phyloP scores from a whole-genome alignment of 805 yeast genomes.

The Nakazawaea sp. region DNA sequence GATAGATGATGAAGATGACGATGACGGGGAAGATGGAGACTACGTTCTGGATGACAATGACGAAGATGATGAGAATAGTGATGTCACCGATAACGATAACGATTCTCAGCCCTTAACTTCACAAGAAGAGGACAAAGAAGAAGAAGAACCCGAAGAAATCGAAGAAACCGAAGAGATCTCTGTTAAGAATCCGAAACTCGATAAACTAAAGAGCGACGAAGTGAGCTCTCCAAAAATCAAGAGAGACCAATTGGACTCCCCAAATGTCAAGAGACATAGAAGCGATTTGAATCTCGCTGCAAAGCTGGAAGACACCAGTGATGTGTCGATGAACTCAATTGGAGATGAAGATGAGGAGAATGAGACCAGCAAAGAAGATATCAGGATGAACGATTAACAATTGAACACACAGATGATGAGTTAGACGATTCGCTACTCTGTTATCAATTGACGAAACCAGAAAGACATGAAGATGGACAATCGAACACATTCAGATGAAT shows the following conservation, averaged over 20 bases:
- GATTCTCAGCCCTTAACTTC: background rate
- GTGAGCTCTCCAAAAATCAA: conserved; percentile 4
- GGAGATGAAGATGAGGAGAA: conserved; percentile 3
- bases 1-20: conserved; percentile 20
- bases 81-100: conserved; percentile 12
- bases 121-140: background rate
- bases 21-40: conserved; percentile 12
- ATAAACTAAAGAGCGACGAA: background rate
- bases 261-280: conserved; percentile 10
- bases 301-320: background rate
- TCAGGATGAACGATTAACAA: conserved; percentile 2
- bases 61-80: conserved; percentile 12
- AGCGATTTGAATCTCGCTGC: conserved; percentile 3
- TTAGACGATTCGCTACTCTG: too few relatives aligned
- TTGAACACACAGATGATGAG: too few relatives aligned
- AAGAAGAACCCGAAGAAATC: background rate
- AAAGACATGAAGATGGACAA: too few relatives aligned
- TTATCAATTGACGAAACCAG: too few relatives aligned
- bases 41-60: conserved; percentile 4
- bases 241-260: conserved; percentile 9
- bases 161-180: background rate
- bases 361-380: background rate
- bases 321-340: conserved; percentile 5
- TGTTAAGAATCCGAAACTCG: conserved; percentile 1
- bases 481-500: too few relatives aligned